Percentiles rank a stretch among this genome's conserved stretches.
Evolutionary conservation across 225 moss, liverwort and hornwort genomes (phyloP).

Genomic region (Straminergon stramineum): DNA sequence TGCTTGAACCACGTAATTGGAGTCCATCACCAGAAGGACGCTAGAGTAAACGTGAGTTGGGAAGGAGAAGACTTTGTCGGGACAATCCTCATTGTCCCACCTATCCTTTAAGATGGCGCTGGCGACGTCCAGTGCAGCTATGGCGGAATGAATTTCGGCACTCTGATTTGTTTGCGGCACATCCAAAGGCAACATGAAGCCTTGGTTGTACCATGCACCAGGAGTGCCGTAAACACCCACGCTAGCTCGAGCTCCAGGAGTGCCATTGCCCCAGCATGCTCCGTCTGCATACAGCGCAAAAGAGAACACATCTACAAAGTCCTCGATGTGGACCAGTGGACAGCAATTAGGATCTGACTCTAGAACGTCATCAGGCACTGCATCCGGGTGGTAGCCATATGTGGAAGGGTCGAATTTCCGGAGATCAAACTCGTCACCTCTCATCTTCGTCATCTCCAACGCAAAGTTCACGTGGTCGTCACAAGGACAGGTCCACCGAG

Average conservation of each 20-base stretch:
- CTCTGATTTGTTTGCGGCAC: not conserved
- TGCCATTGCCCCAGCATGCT: not conserved
- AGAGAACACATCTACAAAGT: not conserved
- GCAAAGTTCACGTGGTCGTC: not conserved
- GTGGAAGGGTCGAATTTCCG: not conserved
- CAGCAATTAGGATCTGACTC: not conserved
- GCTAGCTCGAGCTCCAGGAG: not conserved
- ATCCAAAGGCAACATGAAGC: not conserved
- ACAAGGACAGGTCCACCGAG: not conserved
- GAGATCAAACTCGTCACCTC: not conserved
- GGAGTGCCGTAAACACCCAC: not conserved
- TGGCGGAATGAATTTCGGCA: not conserved
- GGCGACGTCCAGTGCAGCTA: not conserved
- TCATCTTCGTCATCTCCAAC: not conserved
- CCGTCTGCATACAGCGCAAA: not conserved
- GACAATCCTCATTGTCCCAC: not conserved
- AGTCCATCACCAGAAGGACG: not conserved
- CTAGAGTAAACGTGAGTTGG: not conserved
- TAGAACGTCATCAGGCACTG: not conserved
- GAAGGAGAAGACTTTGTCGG: fast-evolving
- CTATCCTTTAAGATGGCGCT: not conserved
- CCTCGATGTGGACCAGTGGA: not conserved
- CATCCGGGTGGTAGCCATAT: not conserved
- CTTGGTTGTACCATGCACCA: not conserved
- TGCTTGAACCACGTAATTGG: not conserved